These are phyloP conservation scores for Cotoneaster glaucophyllus DNA, from an alignment of 306 rosid species.

Conservation along the genomic window DNA sequence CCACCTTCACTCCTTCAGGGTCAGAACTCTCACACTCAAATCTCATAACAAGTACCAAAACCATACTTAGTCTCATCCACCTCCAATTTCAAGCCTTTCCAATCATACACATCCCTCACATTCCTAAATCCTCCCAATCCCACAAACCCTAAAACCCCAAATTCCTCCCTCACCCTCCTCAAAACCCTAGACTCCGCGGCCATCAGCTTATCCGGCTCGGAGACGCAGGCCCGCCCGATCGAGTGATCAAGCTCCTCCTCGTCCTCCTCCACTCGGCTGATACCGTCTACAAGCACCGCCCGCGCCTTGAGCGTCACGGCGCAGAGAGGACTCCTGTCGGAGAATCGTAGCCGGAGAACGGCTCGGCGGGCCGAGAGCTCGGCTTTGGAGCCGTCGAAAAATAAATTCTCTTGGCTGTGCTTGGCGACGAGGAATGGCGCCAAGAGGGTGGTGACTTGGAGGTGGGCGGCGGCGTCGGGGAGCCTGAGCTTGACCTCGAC, in stretches of 20 bases:
- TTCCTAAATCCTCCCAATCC: slow-evolving; percentile 77
- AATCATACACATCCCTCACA: slow-evolving; percentile 73
- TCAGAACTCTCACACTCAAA: slow-evolving; percentile 79
- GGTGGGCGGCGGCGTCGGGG: slow-evolving; percentile 37
- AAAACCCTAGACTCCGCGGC: slow-evolving; percentile 61
- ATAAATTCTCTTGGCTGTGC: slow-evolving; percentile 69
- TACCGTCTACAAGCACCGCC: slow-evolving; percentile 66
- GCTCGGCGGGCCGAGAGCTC: slow-evolving; percentile 64
- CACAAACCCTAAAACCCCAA: slow-evolving; percentile 54
- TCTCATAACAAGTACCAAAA: slow-evolving; percentile 72
- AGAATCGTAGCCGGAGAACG: slow-evolving; percentile 72
- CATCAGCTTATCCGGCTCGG: slow-evolving; percentile 49
- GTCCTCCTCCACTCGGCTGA: slow-evolving; percentile 91
- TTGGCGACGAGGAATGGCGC: slow-evolving; percentile 49
- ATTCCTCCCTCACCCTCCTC: slow-evolving; percentile 67
- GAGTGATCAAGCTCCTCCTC: slow-evolving; percentile 64
- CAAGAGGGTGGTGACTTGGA: slow-evolving; percentile 37
- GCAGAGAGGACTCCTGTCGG: slow-evolving; percentile 43
- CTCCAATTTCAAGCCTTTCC: slow-evolving; percentile 88
- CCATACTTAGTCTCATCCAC: slow-evolving; percentile 71
- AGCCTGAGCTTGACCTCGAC: slow-evolving; percentile 75
- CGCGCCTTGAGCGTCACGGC: slow-evolving; percentile 64
- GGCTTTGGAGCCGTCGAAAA: slow-evolving; percentile 67
- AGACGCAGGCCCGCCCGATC: slow-evolving; percentile 52
- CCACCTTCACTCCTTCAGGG: slow-evolving; percentile 60